Evolutionary conservation across 495 filamentous ascomycete genomes (phyloP).

Genomic region (Xylaria nigripes): DNA sequence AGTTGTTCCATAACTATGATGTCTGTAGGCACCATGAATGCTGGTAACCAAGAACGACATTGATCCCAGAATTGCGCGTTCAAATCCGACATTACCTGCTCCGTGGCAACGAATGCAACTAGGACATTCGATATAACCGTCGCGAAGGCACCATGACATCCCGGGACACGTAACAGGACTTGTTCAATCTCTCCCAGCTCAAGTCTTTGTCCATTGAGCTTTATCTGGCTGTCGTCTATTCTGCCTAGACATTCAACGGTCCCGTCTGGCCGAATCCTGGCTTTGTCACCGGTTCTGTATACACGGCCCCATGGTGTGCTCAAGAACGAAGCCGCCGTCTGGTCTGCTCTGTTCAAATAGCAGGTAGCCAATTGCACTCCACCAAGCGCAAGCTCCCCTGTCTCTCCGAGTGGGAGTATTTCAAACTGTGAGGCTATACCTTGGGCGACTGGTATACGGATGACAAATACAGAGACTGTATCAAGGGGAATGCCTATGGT

Average conservation of each 20-base stretch:
- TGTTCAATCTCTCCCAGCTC: constrained; percentile 81
- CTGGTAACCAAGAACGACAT: constrained; percentile 64
- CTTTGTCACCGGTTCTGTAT: constrained; percentile 84
- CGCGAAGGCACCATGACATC: constrained; percentile 48
- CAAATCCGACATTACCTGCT: constrained; percentile 22
- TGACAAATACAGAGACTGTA: constrained; percentile 68
- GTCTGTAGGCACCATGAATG: constrained; percentile 69
- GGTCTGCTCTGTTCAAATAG: constrained; percentile 75
- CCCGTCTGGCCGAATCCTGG: constrained; percentile 57
- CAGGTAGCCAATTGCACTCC: constrained; percentile 69
- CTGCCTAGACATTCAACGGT: constrained; percentile 75
- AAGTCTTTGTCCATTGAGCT: constrained; percentile 71
- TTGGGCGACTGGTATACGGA: constrained; percentile 29
- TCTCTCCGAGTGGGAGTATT: constrained; percentile 54
- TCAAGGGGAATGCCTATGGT: constrained; percentile 66
- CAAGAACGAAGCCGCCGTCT: constrained; percentile 62
- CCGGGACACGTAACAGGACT: constrained; percentile 46
- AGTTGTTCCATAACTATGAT: constrained; percentile 52
- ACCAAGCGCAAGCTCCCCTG: constrained; percentile 77
- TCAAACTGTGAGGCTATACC: constrained; percentile 24
- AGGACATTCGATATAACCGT: constrained; percentile 52
- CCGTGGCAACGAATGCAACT: constrained; percentile 58
- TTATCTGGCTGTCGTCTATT: constrained; percentile 69
- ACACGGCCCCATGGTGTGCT: constrained; percentile 49
- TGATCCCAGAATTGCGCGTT: constrained; percentile 39